Evolutionary conservation across 306 rosid genomes (phyloP).

Genomic region (Fagus crenata): DNA sequence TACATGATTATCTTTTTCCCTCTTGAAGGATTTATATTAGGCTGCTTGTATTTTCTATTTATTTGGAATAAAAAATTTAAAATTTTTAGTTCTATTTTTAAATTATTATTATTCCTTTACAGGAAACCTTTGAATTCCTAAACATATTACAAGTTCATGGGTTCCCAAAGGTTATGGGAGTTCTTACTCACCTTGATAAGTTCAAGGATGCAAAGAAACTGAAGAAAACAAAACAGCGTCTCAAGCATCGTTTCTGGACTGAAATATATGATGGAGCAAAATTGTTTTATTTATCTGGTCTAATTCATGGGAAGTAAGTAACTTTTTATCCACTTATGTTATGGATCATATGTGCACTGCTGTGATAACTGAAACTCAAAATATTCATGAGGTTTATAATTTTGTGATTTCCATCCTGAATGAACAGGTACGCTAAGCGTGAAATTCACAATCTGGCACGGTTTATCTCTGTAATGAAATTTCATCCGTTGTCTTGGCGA

Average conservation of each 20-base stretch:
- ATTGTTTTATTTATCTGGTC: constrained; percentile 89
- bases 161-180: constrained; percentile 94
- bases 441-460: constrained; percentile 93
- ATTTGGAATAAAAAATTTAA: neutral
- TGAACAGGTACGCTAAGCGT: constrained; percentile 74
- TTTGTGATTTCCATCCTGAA: constrained; percentile 17
- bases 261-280: constrained; percentile 94
- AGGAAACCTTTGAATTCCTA: constrained; percentile 98
- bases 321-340: constrained; percentile 4
- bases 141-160: constrained; percentile 91
- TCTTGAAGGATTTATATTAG: neutral
- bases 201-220: constrained; percentile 82
- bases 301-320: constrained; percentile 85
- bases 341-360: neutral
- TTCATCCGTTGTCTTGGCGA: constrained; percentile 90
- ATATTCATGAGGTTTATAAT: neutral
- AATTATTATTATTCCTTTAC: constrained; percentile 20
- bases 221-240: constrained; percentile 81
- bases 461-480: constrained; percentile 92
- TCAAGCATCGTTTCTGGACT: constrained; percentile 91
- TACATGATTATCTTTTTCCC: neutral
- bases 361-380: neutral
- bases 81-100: neutral
- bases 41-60: neutral
- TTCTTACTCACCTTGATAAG: constrained; percentile 90